Conservation (phyloP, 1,284 basidiomycete species). For the Stygiomarasmius scandens region DNA sequence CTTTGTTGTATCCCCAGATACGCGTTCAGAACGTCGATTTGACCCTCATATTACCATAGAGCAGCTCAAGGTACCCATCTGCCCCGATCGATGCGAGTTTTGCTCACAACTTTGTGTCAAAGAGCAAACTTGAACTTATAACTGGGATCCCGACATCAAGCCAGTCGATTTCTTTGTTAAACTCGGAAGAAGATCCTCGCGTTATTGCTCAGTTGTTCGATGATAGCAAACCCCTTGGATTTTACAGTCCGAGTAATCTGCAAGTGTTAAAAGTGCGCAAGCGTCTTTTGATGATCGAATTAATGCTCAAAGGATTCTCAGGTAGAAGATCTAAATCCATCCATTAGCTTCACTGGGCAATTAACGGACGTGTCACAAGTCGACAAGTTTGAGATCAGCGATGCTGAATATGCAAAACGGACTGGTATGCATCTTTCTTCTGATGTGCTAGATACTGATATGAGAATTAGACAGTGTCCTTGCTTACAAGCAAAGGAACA, state of each 20-base stretch:
- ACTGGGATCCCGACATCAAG: constrained; percentile 85
- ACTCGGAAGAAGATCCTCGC: constrained; percentile 57
- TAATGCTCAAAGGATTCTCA: constrained; percentile 31
- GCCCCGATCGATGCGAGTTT: constrained; percentile 7
- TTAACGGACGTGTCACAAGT: constrained; percentile 85
- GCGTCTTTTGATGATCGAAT: neutral
- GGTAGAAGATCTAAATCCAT: constrained; percentile 82
- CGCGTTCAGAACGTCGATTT: constrained; percentile 82
- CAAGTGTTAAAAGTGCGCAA: constrained; percentile 73
- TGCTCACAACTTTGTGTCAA: constrained; percentile 12
- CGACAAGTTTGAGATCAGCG: constrained; percentile 90
- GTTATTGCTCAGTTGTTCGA: constrained; percentile 63
- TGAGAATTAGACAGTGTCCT: constrained; percentile 77
- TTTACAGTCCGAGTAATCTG: constrained; percentile 70
- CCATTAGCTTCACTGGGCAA: constrained; percentile 74
- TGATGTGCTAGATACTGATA: constrained; percentile 1
- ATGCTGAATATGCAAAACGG: constrained; percentile 81
- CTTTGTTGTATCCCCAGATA: constrained; percentile 85
- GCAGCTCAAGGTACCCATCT: constrained; percentile 71
- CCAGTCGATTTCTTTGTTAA: constrained; percentile 69
- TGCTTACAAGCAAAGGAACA: constrained; percentile 87
- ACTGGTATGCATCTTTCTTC: constrained; percentile 51
- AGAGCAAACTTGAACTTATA: constrained; percentile 87
- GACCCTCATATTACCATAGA: constrained; percentile 74
- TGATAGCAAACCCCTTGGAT: constrained; percentile 69